Conservation (phyloP, 2,329 filamentous ascomycete species). For the Periconia sp. region DNA sequence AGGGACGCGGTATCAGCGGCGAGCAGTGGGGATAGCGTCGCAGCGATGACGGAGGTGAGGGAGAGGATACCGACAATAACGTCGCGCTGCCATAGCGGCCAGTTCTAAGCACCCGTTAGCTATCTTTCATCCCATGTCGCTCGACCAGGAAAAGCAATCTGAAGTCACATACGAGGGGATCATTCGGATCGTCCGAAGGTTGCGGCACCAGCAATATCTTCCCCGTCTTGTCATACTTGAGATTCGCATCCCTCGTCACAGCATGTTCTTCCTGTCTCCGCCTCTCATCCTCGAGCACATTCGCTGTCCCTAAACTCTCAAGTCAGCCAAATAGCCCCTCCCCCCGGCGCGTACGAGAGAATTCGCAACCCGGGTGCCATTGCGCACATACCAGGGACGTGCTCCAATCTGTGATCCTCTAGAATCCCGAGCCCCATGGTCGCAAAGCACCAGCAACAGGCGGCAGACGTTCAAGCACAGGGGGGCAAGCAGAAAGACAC, state of each 20-base stretch:
- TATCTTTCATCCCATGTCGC: background rate
- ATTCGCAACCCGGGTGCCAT: background rate
- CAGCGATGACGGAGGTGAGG: conserved; percentile 80
- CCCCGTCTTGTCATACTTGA: conserved; percentile 77
- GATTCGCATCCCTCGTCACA: conserved; percentile 45
- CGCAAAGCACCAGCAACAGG: conserved; percentile 4
- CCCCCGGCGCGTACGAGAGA: background rate
- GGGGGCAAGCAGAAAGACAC: too few relatives aligned
- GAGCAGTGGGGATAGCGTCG: conserved; percentile 82
- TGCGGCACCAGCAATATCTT: conserved; percentile 86
- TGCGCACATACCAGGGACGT: conserved; percentile 72
- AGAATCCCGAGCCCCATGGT: conserved; percentile 76
- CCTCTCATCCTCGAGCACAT: conserved; percentile 41
- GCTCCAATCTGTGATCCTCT: conserved; percentile 67
- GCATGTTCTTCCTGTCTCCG: conserved; percentile 34
- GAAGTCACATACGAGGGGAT: conserved; percentile 68
- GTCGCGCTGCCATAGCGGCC: conserved; percentile 87
- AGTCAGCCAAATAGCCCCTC: background rate
- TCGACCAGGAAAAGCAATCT: conserved; percentile 3
- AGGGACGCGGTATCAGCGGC: conserved; percentile 87
- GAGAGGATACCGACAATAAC: conserved; percentile 79
- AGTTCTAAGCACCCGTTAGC: conserved; percentile 61
- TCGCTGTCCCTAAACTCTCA: conserved; percentile 46
- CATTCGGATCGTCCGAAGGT: conserved; percentile 88
- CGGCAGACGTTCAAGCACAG: too few relatives aligned